Base-by-base conservation (phyloP, 768 basidiomycete genomes). In the Boletus vinaceobasis region DNA sequence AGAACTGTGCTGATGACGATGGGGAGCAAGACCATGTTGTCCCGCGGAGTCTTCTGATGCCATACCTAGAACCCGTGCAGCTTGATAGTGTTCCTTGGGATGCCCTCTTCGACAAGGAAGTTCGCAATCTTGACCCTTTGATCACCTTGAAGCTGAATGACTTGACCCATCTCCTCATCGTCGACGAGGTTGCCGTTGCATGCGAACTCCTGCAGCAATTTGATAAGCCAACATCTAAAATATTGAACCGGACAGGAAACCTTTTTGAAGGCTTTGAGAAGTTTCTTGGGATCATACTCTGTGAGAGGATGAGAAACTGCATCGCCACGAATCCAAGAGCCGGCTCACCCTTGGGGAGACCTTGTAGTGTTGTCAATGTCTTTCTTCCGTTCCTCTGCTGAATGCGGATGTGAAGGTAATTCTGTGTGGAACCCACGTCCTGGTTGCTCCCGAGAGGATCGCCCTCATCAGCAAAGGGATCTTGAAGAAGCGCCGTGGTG, bases 381-480 rank as follows among this genome's bases (percentile, higher is more conserved):
- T 99, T 99, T 68, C 97, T 84, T 59, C 97, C 97, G 83, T 98
- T 99, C 69, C 97, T 85, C 75, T 99, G 97, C 74, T 99, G 97
- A 67, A 99, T 90, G 78, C 97, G 93, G 70, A 96, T 90, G 73
- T 95, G 93, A 71, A 95, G 90, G 73, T 92, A 87, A 71, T 91
- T 85, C 66, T 84, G 75, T 71, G 86, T 84, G 60, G 88, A 87
- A 62, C 88, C 88, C 67, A 91, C 88, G 79, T 90, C 86, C 65
- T 85, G 75, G 67, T 71, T 80, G 66, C 79, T 79, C 71, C 77
- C 84, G 68, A 91, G 87, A 69, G 86, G 85, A 74, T 92, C 90
- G 67, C 85, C 88, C 75, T 91, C 90, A 76, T 94, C 94, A 78
- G 90, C 91, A 80, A 96, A 96, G 79, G 93, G 93, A 84, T 96